Conservation (phyloP, 2,329 filamentous ascomycete species). For the Chaetomium sp. region DNA sequence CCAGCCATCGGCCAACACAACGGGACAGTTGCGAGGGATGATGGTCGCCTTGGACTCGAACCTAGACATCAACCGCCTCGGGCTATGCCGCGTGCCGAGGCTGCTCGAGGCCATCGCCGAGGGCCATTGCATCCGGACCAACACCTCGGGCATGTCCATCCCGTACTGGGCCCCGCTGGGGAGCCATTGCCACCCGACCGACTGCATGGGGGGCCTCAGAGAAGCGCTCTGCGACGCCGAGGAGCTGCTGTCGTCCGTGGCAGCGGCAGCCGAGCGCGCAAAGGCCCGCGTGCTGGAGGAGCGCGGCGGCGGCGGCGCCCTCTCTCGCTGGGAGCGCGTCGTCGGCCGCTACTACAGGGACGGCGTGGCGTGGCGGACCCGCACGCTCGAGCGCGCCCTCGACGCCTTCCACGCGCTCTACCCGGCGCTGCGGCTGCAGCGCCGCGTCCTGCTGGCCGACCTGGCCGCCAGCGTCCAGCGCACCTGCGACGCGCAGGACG, state of each 20-base stretch:
- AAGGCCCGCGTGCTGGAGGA: neutral
- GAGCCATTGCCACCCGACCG: neutral
- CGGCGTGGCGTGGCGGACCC: neutral
- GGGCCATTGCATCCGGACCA: neutral
- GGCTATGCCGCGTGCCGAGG: neutral
- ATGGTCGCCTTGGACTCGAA: neutral
- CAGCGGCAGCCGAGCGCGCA: neutral
- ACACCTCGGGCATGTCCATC: neutral
- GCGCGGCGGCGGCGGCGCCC: too few relatives aligned
- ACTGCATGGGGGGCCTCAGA: neutral
- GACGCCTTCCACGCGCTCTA: too few relatives aligned
- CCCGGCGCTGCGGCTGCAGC: too few relatives aligned
- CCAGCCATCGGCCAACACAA: neutral
- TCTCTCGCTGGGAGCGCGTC: neutral
- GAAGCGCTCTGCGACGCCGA: neutral
- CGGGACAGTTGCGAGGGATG: neutral
- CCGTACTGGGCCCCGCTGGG: neutral
- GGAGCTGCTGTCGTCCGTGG: neutral
- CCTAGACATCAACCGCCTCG: neutral
- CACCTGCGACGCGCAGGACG: too few relatives aligned
- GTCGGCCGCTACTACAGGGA: neutral
- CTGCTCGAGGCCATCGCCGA: neutral
- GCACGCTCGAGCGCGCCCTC: too few relatives aligned
- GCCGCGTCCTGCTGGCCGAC: too few relatives aligned
- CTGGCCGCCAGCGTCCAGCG: too few relatives aligned